Percentiles rank a stretch among this genome's conserved stretches.
These are phyloP conservation scores for Aspergillus mulundensis DNA, from an alignment of 495 filamentous ascomycete species.

Conservation along the genomic window DNA sequence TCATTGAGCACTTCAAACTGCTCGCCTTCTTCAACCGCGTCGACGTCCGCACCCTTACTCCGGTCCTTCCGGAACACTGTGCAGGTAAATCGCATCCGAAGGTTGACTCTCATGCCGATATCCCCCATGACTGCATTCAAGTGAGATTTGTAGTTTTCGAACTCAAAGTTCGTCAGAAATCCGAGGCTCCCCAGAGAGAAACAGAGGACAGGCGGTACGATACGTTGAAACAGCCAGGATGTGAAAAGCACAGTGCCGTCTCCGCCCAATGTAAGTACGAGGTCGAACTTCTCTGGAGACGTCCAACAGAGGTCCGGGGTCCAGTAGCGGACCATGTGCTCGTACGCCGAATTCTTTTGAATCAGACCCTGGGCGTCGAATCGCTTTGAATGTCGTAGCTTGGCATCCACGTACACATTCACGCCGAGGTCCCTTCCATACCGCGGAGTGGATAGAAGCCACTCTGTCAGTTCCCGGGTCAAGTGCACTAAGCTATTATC, in stretches of 20 bases:
- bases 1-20: slow-evolving; percentile 97
- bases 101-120: slow-evolving; percentile 86
- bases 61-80: slow-evolving; percentile 70
- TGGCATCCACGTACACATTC: slow-evolving; percentile 92
- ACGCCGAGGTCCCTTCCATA: slow-evolving; percentile 78
- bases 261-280: slow-evolving; percentile 87
- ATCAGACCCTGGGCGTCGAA: slow-evolving; percentile 75
- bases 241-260: slow-evolving; percentile 92
- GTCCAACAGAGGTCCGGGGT: slow-evolving; percentile 90
- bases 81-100: slow-evolving; percentile 97
- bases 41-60: slow-evolving; percentile 40
- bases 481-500: slow-evolving; percentile 84
- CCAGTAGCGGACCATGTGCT: slow-evolving; percentile 86
- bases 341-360: slow-evolving; percentile 64
- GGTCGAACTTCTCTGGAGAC: slow-evolving; percentile 83
- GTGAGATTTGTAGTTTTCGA: slow-evolving; percentile 72
- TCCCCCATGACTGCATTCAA: slow-evolving; percentile 85
- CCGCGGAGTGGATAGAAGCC: slow-evolving; percentile 78
- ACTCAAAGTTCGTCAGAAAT: slow-evolving; percentile 92
- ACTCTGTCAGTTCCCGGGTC: slow-evolving; percentile 80
- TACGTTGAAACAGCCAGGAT: slow-evolving; percentile 88
- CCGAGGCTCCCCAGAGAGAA: slow-evolving; percentile 87
- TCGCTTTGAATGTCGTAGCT: slow-evolving; percentile 77
- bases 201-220: slow-evolving; percentile 84
- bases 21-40: slow-evolving; percentile 67